Evolutionary conservation across 1,284 basidiomycete species (phyloP), one percentile per base, ranked within the genome.

Genomic region (Butyriboletus appendiculatus): DNA sequence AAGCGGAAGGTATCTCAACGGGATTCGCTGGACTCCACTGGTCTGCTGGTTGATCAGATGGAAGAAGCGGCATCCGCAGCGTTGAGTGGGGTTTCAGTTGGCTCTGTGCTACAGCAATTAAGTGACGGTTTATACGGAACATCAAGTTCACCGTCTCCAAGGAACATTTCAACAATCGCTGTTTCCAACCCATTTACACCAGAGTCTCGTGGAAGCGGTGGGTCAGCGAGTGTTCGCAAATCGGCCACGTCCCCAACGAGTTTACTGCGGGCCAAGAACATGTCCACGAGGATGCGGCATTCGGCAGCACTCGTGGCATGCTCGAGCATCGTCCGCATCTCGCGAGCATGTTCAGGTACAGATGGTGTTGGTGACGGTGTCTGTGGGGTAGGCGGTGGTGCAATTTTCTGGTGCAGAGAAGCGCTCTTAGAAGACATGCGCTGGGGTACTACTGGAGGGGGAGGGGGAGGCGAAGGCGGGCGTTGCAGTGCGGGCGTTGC

Each of bases 221-320:
- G 33, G 15, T 46, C 8, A 33, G 50, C 9, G n/a, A 46, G 37
- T 4, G 45, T 28, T 40, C 32, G 59, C 15, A 52, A 48, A 37
- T 59, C 48, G 18, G 50, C 45, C 37, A 63, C 50, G 48, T 75
- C 68, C 30, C 64, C 35, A 14, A 51, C 32, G 24, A 73, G 61
- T 43, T 80, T 72, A 24, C 87, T 81, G 63, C 84, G 82, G 22
- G 82, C 78, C 49, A 95, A 76, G 70, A 91, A 88, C 75, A 92
- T 88, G 61, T 92, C 87, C 39, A 93, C 78, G 39, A 95, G 82
- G 33, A 94, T 75, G 46, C 90, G 87, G 66, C 92, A 94, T 74
- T 96, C 93, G 56, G 89, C 85, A 38, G 82, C 88, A 32, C 79
- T 84, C 1, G 86, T 88, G 16, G 93, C 92, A 50, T 76, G 79